These are phyloP conservation scores for Neoscytalidium dimidiatum DNA, from an alignment of 2,329 filamentous ascomycete species.

Conservation along the genomic window DNA sequence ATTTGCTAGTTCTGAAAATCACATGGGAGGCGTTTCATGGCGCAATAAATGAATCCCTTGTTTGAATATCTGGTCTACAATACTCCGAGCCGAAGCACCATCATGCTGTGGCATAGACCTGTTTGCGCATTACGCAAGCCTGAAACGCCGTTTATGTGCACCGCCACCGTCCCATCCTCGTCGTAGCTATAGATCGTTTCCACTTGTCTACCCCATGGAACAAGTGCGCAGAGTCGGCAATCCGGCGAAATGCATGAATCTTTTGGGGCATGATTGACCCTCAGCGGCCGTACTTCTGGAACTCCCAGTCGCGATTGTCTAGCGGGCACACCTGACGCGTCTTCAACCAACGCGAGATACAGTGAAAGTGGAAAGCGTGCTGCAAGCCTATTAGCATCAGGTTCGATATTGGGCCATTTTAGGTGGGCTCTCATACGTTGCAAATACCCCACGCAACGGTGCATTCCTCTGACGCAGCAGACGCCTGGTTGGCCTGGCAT, in stretches of 20 bases:
- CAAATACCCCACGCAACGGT: conserved; percentile 99
- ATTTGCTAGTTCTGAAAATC: neutral
- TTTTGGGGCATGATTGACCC: neutral
- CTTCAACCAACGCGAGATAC: conserved; percentile 98
- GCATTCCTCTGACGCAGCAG: conserved; percentile 95
- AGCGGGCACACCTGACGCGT: conserved; percentile 97
- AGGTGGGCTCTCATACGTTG: conserved; percentile 69
- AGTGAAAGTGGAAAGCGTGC: conserved; percentile 99
- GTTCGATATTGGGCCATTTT: neutral
- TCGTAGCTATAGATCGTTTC: conserved; percentile 1
- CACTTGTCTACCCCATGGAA: neutral
- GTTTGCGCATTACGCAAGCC: conserved; percentile 4
- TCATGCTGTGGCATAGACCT: conserved; percentile 4
- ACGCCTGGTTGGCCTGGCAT: conserved; percentile 97
- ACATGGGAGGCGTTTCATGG: neutral
- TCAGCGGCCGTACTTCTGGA: conserved; percentile 91
- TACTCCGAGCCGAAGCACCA: neutral
- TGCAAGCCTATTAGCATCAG: conserved; percentile 42
- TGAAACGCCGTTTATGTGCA: conserved; percentile 14
- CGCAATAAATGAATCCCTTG: neutral
- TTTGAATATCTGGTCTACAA: neutral
- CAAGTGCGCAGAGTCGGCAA: neutral
- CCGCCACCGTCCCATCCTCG: neutral
- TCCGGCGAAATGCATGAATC: neutral
- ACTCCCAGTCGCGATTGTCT: conserved; percentile 99